These are phyloP conservation scores for Friedmanniomyces endolithicus DNA, from an alignment of 495 filamentous ascomycete genomes.

Conservation along the genomic window DNA sequence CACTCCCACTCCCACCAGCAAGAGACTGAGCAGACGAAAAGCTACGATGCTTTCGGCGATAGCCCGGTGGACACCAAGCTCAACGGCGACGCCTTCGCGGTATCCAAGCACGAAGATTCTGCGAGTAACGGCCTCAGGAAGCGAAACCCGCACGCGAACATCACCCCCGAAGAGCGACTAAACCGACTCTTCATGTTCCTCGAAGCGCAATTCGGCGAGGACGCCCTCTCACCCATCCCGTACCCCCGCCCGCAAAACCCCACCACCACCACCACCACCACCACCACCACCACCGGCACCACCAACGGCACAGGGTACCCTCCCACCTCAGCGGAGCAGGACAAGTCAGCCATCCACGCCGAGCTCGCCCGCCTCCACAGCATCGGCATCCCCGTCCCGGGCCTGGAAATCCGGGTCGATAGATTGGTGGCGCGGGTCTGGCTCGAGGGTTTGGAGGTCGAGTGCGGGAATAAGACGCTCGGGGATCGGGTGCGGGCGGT, in stretches of 20 bases:
- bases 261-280: too few species aligned
- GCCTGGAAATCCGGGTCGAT: constrained; percentile 75
- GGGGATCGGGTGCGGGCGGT: constrained; percentile 73
- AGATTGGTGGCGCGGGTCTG: constrained; percentile 73
- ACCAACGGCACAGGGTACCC: constrained; percentile 23
- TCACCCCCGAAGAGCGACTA: constrained; percentile 61
- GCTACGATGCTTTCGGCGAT: constrained; percentile 12
- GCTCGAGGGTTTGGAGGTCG: constrained; percentile 83
- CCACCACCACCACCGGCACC: constrained; percentile 21
- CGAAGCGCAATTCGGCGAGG: constrained; percentile 83
- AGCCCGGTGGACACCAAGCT: constrained; percentile 1
- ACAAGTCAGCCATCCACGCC: constrained; percentile 39
- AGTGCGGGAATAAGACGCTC: constrained; percentile 61
- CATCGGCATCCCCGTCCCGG: constrained; percentile 77
- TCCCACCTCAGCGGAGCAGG: too few species aligned
- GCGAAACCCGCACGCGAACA: constrained; percentile 58
- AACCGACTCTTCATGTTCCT: constrained; percentile 85
- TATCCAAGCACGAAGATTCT: constrained; percentile 17
- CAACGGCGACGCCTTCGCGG: not conserved
- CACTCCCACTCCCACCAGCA: constrained; percentile 46
- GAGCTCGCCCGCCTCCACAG: constrained; percentile 60
- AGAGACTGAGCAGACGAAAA: constrained; percentile 2
- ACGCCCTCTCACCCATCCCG: constrained; percentile 60
- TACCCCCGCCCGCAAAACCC: constrained; percentile 40
- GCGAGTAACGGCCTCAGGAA: constrained; percentile 23